These are phyloP conservation scores for Chimonanthus praecox DNA, from an alignment of 164 flowering plant genomes.

Conservation along the genomic window DNA sequence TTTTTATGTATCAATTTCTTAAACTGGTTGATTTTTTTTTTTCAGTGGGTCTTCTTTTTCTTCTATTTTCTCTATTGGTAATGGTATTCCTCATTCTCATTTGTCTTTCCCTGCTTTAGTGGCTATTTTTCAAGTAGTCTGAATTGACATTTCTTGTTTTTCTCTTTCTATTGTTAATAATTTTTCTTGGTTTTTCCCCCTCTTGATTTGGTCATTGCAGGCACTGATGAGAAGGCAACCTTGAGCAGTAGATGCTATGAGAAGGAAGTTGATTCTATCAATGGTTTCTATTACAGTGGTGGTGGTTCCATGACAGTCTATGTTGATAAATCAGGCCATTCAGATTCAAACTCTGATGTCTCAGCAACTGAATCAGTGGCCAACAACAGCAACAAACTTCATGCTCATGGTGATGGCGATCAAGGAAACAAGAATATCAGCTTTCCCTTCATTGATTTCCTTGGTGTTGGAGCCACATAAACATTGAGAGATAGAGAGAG, in stretches of 20 bases:
- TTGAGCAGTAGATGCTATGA: slow-evolving; percentile 11
- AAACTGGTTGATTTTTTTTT: not conserved
- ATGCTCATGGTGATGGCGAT: slow-evolving; percentile 16
- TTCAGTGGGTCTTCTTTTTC: not conserved
- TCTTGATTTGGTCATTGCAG: slow-evolving; percentile 10
- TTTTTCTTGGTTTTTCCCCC: not conserved
- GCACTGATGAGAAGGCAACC: slow-evolving; percentile 10
- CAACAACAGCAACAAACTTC: slow-evolving; percentile 17
- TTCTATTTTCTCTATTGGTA: not conserved
- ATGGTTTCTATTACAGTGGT: slow-evolving; percentile 10
- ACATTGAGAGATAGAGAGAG: not conserved
- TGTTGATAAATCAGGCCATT: slow-evolving; percentile 21
- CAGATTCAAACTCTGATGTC: slow-evolving; percentile 41
- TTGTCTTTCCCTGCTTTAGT: not conserved
- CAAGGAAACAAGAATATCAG: slow-evolving; percentile 15
- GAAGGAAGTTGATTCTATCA: slow-evolving; percentile 10
- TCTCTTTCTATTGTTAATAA: not conserved
- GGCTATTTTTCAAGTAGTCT: not conserved
- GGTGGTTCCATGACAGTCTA: slow-evolving; percentile 2
- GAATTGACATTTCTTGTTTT: not conserved
- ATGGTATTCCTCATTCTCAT: not conserved
- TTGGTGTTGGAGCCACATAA: slow-evolving; percentile 48
- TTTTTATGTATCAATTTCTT: not conserved
- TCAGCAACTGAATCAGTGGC: slow-evolving; percentile 38
- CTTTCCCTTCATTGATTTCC: slow-evolving; percentile 51